Conservation (phyloP, 768 basidiomycete genomes). For the Termitomyces titanicus region DNA sequence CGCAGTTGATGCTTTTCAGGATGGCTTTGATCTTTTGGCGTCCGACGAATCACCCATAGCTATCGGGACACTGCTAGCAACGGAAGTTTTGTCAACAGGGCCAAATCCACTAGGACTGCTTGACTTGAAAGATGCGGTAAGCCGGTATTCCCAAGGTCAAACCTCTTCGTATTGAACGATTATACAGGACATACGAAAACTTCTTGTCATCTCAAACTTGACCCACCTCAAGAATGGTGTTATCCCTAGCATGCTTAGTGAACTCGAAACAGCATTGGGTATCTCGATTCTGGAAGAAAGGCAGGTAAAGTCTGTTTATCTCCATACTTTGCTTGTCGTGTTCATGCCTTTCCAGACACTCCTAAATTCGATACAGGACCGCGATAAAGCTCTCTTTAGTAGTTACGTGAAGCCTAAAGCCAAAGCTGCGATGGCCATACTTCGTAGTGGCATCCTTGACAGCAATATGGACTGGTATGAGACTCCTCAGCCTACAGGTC, state of each 20-base stretch:
- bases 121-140: constrained; percentile 61
- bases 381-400: constrained; percentile 88
- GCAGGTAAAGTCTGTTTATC: constrained; percentile 40
- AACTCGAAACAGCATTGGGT: constrained; percentile 76
- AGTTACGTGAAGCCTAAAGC: constrained; percentile 83
- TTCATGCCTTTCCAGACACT: constrained; percentile 47
- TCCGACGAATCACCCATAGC: constrained; percentile 60
- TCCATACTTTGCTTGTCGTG: background rate
- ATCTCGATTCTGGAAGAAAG: constrained; percentile 70
- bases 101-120: constrained; percentile 53
- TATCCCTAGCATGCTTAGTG: constrained; percentile 76
- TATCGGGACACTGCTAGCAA: constrained; percentile 30
- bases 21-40: constrained; percentile 80
- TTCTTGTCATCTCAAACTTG: constrained; percentile 90
- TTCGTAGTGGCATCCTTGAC: constrained; percentile 79
- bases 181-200: constrained; percentile 73
- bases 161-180: background rate
- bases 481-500: constrained; percentile 85
- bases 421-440: constrained; percentile 57
- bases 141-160: constrained; percentile 16
- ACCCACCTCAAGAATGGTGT: constrained; percentile 64
- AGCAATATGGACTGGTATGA: constrained; percentile 90
- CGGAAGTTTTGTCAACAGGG: constrained; percentile 29
- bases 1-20: constrained; percentile 78
- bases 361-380: constrained; percentile 70